Percentiles rank a stretch among this genome's conserved stretches.
Conservation (phyloP, 2,329 filamentous ascomycete species). For the Neoscytalidium dimidiatum region DNA sequence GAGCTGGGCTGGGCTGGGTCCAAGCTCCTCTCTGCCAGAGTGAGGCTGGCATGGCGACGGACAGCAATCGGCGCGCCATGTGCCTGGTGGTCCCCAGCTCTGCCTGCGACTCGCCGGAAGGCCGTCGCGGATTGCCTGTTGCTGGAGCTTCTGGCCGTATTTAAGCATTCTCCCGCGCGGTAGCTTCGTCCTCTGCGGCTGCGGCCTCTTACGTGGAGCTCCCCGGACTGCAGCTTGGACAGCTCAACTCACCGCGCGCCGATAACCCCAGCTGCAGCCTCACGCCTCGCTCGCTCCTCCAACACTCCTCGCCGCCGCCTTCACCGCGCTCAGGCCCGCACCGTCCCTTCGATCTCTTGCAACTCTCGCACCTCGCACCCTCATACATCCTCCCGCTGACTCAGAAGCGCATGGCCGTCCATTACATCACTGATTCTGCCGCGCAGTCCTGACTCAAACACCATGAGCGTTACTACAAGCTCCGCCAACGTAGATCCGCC, state of each 20-base stretch:
- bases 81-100: conserved; percentile 3
- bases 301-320: neutral
- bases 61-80: conserved; percentile 9
- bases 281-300: neutral
- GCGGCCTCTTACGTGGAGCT: conserved; percentile 13
- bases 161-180: conserved; percentile 8
- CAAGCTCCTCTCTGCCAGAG: neutral
- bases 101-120: conserved; percentile 1
- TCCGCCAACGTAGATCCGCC: conserved; percentile 35
- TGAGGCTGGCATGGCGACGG: neutral
- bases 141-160: neutral
- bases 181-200: neutral
- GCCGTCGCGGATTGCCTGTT: conserved; percentile 1
- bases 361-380: neutral
- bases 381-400: neutral
- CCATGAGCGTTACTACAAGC: conserved; percentile 41
- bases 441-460: conserved; percentile 19
- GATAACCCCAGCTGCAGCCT: conserved; percentile 13
- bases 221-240: conserved; percentile 3
- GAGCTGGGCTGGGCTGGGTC: conserved; percentile 5
- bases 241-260: conserved; percentile 7
- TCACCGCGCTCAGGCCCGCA: neutral
- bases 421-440: neutral
- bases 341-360: neutral
- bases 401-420: neutral